Base-by-base conservation (phyloP, 345 rosid genomes). In the Fremontodendron californicum region DNA sequence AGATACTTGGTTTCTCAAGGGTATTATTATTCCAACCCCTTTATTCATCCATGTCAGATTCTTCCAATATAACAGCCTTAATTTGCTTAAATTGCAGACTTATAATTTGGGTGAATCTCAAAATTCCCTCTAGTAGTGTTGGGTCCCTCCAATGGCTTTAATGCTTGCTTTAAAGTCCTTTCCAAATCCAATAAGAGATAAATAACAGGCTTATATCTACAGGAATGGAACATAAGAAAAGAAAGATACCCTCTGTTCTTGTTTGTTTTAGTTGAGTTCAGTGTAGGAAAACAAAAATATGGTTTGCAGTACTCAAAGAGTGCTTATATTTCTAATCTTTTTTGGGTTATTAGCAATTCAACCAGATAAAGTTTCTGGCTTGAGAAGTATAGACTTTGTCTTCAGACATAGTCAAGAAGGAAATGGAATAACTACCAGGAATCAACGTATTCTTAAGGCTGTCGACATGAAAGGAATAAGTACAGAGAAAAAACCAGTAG, bases 1-100 rank as follows among this genome's bases (percentile, higher is more conserved):
- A 86, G 92, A 92, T 89, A 83, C 92, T 90, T 92, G 90, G 86
- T 94, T 94, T 90, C 92, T 80, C 80, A 85, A 85, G 81, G 89
- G 86, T 75, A 78, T 68, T 87, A 82, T 84, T 85, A 25, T 25
- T 27, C 87, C 79, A 78, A 78, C 77, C 82, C 86, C 85, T 92
- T 83, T 86, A 74, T 88, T 84, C 84, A 85, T 87, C 87, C 77
- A 81, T 88, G 82, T 83, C 89, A 87, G 94, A 90, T 91, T 91
- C 96, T 88, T 88, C 84, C 48, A 60, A 52, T n/a, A 71, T 77
- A 85, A 85, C 92, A 91, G 92, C 91, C 90, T 90, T 87, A 88
- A 82, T 77, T 84, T 89, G 88, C 86, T 88, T 85, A 81, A 69
- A 90, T 77, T 78, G 81, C 86, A 83, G 87, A 84, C 85, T 84